Base-by-base conservation (phyloP, 2,329 filamentous ascomycete species). In the Colletotrichum sp. region DNA sequence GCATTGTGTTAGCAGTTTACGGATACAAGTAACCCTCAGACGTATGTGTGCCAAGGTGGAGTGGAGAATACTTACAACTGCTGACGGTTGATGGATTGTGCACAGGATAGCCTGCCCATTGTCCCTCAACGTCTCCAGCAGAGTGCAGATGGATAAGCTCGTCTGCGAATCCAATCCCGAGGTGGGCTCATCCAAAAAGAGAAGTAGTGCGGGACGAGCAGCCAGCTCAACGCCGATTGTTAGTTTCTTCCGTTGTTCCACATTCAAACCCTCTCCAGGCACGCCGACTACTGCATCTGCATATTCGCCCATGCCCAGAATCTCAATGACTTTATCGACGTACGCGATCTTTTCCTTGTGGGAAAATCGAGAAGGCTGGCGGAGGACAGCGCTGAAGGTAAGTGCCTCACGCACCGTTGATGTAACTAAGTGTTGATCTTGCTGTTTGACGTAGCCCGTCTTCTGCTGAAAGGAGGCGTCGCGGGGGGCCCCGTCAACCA, bases 211-310 rank as follows among this genome's bases (percentile, higher is more conserved):
- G 2, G 94, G 94, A 80, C 93, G 94, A 2, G 94, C 94, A n/a
- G 93, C 94, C 7, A 96, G 86, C 81, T 96, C 94, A 4, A 95
- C 93, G 80, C 93, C 94, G 75, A 95, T 95, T 0, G 94, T 95
- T 16, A 95, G 87, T 78, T 93, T 90, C 67, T 88, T 88, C 5
- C 86, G 80, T 74, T 88, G 86, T 76, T 88, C 86, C 1, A 86
- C 83, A 76, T 91, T 83, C 2, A 83, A 72, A 1, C 82, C 82
- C 86, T 94, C 92, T 65, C 93, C 93, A 8, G 92, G 89, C 52
- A 93, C 90, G 85, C 92, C 92, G 55, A 94, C 91, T 21, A 95
- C 87, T 6, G 93, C 93, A 80, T 94, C 93, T 1, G 93, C 93
- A 78, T 93, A 94, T 76, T 94, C 92, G 74, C 90, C 84, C 71